These are phyloP conservation scores for Vigna angularis DNA, from an alignment of 306 rosid genomes.

Conservation along the genomic window DNA sequence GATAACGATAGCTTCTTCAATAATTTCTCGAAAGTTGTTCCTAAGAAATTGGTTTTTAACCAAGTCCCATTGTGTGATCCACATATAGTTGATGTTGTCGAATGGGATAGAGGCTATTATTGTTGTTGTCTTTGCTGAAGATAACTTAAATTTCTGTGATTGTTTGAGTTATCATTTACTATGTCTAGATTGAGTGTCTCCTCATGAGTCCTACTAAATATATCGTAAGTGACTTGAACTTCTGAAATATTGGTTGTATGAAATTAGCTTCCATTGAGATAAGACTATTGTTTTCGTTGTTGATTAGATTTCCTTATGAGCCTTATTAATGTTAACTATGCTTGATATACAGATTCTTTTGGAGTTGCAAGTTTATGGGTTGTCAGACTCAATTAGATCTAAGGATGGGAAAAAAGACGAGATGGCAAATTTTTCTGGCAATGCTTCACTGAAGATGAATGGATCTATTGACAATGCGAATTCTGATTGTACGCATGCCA, in stretches of 20 bases:
- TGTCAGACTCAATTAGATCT: slow-evolving; percentile 85
- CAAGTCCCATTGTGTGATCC: neutral
- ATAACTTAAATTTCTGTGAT: slow-evolving; percentile 17
- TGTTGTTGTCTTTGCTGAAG: neutral
- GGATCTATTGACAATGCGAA: slow-evolving; percentile 62
- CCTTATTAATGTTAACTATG: slow-evolving; percentile 42
- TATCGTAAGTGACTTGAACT: slow-evolving; percentile 25
- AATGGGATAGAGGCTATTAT: neutral
- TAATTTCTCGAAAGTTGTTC: neutral
- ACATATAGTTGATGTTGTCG: neutral
- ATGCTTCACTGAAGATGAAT: slow-evolving; percentile 64
- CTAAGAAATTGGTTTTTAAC: neutral
- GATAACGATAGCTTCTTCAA: neutral
- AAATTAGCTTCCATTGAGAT: neutral
- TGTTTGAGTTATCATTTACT: slow-evolving; percentile 1
- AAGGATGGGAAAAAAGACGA: slow-evolving; percentile 84
- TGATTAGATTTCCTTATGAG: slow-evolving; percentile 27
- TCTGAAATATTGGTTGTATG: slow-evolving; percentile 28
- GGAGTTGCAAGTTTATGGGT: slow-evolving; percentile 95
- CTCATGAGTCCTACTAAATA: slow-evolving; percentile 5
- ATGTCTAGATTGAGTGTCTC: slow-evolving; percentile 29
- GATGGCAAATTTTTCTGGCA: slow-evolving; percentile 52
- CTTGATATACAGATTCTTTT: slow-evolving; percentile 68
- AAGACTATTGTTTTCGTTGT: neutral
- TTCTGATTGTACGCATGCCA: slow-evolving; percentile 53